These are phyloP conservation scores for Coprinopsis strossmayeri DNA, from an alignment of 768 basidiomycete species.

Conservation along the genomic window DNA sequence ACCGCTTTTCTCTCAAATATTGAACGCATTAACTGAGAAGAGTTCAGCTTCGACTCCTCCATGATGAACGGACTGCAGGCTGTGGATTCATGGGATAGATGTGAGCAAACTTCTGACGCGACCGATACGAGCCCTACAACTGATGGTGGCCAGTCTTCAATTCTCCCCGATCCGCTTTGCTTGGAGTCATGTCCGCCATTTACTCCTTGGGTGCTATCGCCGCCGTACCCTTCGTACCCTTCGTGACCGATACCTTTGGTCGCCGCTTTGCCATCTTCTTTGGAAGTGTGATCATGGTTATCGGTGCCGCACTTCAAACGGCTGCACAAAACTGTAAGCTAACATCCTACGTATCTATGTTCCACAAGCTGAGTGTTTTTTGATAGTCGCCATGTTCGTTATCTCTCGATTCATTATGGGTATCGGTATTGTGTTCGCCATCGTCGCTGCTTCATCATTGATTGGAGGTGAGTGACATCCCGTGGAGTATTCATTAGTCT, in stretches of 20 bases:
- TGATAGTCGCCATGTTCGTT: slow-evolving; percentile 52
- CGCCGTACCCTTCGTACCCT: slow-evolving; percentile 47
- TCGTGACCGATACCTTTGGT: slow-evolving; percentile 44
- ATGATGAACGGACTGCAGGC: slow-evolving; percentile 62
- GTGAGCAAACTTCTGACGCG: slow-evolving; percentile 20
- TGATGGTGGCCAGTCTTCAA: slow-evolving; percentile 36
- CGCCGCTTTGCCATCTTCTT: slow-evolving; percentile 44
- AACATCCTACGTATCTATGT: no score
- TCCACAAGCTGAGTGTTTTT: no score
- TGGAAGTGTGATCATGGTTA: slow-evolving; percentile 44
- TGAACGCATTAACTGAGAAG: neutral
- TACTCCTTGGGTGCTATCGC: slow-evolving; percentile 56
- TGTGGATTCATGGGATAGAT: slow-evolving; percentile 48
- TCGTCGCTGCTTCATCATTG: slow-evolving; percentile 59
- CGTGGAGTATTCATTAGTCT: neutral
- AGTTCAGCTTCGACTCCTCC: slow-evolving; percentile 45
- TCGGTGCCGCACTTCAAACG: slow-evolving; percentile 40
- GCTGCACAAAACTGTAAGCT: slow-evolving; percentile 42
- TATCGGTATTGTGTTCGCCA: slow-evolving; percentile 54
- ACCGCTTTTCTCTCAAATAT: neutral
- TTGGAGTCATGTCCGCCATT: slow-evolving; percentile 52
- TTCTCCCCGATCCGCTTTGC: slow-evolving; percentile 43
- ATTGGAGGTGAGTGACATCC: slow-evolving; percentile 36
- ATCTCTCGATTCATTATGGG: slow-evolving; percentile 49
- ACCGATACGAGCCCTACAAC: no score